Percentiles rank a stretch among this genome's conserved stretches.
phyloP scores from a whole-genome alignment of 208 protist species.

The Leishmania tropica region DNA sequence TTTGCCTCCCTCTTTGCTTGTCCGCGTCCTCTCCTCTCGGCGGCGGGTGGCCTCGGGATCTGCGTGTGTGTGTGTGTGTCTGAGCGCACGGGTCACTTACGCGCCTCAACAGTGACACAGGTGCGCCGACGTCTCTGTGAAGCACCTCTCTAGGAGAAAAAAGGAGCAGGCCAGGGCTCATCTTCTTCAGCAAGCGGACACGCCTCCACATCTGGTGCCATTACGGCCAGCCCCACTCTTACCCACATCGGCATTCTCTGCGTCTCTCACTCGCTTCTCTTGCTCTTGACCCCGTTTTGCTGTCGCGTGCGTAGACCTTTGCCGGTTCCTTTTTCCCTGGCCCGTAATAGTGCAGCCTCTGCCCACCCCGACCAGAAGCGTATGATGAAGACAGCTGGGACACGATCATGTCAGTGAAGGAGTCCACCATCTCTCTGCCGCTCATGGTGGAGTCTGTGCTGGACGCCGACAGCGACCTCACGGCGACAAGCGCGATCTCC shows the following conservation, averaged over 20 bases:
- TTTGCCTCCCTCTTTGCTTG: background rate
- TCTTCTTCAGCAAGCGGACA: background rate
- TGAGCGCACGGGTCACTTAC: too few species aligned
- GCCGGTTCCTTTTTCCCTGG: background rate
- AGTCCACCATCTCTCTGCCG: background rate
- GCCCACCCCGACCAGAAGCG: background rate
- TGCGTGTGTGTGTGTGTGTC: too few species aligned
- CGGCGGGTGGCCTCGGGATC: background rate
- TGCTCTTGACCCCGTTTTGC: background rate
- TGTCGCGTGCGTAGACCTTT: background rate
- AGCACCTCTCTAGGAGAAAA: background rate
- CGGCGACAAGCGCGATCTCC: constrained; percentile 17
- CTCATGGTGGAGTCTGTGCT: constrained; percentile 15
- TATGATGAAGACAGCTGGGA: too few species aligned
- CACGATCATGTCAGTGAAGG: constrained; percentile 5
- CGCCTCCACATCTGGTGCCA: background rate
- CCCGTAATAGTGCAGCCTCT: background rate
- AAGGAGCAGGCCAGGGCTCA: background rate
- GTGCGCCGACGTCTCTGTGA: background rate
- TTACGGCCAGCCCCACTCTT: background rate
- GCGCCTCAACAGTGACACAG: background rate
- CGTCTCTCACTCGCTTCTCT: background rate
- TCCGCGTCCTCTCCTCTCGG: background rate
- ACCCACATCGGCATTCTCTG: background rate
- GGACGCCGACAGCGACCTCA: constrained; percentile 12